Conservation (phyloP, 73 alveolate species). For the Durusdinium trenchii region DNA sequence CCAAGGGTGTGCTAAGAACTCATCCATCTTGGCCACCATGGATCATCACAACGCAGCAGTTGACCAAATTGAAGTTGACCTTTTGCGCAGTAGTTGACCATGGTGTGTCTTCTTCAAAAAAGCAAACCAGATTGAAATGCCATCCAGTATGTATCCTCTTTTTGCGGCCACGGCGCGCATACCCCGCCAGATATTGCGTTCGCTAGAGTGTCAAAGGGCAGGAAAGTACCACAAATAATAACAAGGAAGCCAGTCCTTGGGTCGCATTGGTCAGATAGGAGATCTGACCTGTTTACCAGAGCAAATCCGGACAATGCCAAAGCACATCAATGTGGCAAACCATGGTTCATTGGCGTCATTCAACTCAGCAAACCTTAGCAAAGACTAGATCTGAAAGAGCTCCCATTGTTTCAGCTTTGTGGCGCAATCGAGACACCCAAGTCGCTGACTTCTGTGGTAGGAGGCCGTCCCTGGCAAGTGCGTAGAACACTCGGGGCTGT, state of each 20-base stretch:
- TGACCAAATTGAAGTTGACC: slow-evolving; percentile 76
- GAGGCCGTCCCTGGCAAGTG: slow-evolving; percentile 52
- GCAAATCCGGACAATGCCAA: neutral
- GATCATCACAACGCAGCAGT: slow-evolving; percentile 53
- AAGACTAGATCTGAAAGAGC: neutral
- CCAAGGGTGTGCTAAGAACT: too few relatives aligned
- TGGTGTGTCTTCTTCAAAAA: neutral
- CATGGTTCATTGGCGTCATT: slow-evolving; percentile 45
- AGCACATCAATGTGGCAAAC: slow-evolving; percentile 64
- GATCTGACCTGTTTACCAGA: neutral
- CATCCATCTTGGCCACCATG: neutral
- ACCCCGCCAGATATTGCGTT: slow-evolving; percentile 88
- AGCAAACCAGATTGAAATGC: neutral
- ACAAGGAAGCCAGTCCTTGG: slow-evolving; percentile 64
- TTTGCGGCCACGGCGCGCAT: slow-evolving; percentile 22
- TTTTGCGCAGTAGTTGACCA: neutral
- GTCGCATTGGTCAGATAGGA: neutral
- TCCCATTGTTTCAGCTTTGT: neutral
- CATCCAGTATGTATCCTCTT: too few relatives aligned
- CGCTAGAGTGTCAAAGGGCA: slow-evolving; percentile 51
- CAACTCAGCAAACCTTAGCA: slow-evolving; percentile 44
- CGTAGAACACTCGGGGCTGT: slow-evolving; percentile 86
- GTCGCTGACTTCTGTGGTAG: slow-evolving; percentile 16
- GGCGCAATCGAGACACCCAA: neutral
- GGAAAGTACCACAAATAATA: slow-evolving; percentile 61